Base-by-base conservation (phyloP, 116 monocot genomes). In the Zostera marina region DNA sequence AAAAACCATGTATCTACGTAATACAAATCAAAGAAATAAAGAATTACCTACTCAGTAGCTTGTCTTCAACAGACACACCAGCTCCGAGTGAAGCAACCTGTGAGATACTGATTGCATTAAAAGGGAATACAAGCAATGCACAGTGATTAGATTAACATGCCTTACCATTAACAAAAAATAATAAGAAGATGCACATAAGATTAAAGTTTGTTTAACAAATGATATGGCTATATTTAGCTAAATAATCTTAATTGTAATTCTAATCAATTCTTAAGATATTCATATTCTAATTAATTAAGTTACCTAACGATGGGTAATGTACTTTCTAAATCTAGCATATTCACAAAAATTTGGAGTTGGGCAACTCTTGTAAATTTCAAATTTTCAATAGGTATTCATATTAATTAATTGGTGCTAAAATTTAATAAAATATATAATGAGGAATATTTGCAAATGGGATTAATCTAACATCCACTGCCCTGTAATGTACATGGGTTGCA, bases 71-170 rank as follows among this genome's bases (percentile, higher is more conserved):
- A 41, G 79, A 80, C 15, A 75, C 63, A 19, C 80, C 74, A 57
- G 80, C 80, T 53, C 74, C 84, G 74, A 83, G 72, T 70, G 67
- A 60, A 72, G 79, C 52, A 69, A 76, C 76, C 79, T 76, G 47
- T 22, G 11, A 44, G 38, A 13, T 3, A 40, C 6, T 8, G 48
- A 41, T 6, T 23, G n/a, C 44, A 41, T 41, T 11, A 57, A 8
- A 38, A 38, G 9, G 39, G 7, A 56, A 41, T 9, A 8, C 15
- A 38, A 15, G 14, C 11, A 56, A 56, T 8, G 12, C 0, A 14
- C 20, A 19, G 49, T 17, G 32, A 32, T 32, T 32, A 32, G 32
- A 32, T 32, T 32, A 32, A 5, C 0, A 32, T 32, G 32, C 32
- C 32, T 32, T 32, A 32, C 32, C 32, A 1, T 32, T 32, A 5